phyloP scores from a whole-genome alignment of 2,329 filamentous ascomycete species.

The Exophiala calicioides region DNA sequence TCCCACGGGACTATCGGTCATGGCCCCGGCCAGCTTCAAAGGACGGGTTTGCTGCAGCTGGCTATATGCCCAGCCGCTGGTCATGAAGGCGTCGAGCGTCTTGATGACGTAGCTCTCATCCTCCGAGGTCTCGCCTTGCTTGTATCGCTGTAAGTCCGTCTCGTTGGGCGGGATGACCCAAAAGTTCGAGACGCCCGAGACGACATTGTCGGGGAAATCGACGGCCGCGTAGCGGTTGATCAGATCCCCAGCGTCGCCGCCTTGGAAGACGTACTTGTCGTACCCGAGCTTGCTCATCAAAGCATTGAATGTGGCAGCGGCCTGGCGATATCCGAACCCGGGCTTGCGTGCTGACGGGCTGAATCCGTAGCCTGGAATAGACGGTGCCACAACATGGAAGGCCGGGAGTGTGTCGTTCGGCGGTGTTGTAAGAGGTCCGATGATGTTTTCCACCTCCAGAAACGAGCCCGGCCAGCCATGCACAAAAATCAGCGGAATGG shows the following conservation, averaged over 20 bases:
- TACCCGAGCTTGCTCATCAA: constrained; percentile 33
- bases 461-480: constrained; percentile 43
- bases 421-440: constrained; percentile 32
- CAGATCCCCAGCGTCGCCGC: constrained; percentile 34
- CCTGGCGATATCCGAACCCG: constrained; percentile 14
- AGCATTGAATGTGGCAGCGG: constrained; percentile 14
- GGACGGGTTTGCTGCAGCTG: constrained; percentile 29
- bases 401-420: constrained; percentile 23
- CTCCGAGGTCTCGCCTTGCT: constrained; percentile 14
- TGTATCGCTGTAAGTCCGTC: constrained; percentile 8
- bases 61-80: constrained; percentile 19
- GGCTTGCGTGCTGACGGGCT: constrained; percentile 22
- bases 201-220: constrained; percentile 29
- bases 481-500: constrained; percentile 39
- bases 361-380: constrained; percentile 35
- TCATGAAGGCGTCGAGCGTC: constrained; percentile 15
- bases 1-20: constrained; percentile 34
- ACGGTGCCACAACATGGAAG: constrained; percentile 36
- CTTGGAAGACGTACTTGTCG: constrained; percentile 32
- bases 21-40: constrained; percentile 29
- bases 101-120: constrained; percentile 26
- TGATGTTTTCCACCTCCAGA: constrained; percentile 36
- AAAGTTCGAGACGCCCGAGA: constrained; percentile 31
- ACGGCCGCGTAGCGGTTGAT: constrained; percentile 31
- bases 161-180: constrained; percentile 22